Conservation (phyloP, 257 asterid genomes). For the Petunia axillaris region DNA sequence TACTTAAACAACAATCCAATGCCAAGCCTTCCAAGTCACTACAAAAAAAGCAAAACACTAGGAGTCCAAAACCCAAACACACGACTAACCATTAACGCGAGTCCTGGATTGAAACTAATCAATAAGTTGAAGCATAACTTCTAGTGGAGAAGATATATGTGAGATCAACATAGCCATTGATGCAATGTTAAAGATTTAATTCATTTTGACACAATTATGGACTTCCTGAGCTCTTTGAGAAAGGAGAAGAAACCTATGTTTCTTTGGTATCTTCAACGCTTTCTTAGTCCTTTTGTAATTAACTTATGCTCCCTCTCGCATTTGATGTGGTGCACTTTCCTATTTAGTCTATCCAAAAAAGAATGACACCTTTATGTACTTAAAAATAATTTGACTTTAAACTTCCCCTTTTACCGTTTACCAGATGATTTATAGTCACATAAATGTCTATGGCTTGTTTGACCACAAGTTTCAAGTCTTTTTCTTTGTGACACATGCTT, state of each 20-base stretch:
- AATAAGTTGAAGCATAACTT: background rate
- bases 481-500: no score
- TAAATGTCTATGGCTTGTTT: no score
- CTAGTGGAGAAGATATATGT: background rate
- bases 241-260: background rate
- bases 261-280: background rate
- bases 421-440: no score
- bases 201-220: background rate
- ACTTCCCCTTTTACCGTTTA: no score
- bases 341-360: no score
- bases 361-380: no score
- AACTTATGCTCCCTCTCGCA: background rate
- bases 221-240: conserved; percentile 22
- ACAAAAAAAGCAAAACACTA: background rate
- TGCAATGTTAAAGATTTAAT: background rate
- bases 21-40: background rate
- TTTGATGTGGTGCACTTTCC: no score
- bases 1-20: no score
- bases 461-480: no score
- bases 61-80: background rate
- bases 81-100: background rate
- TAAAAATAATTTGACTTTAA: no score
- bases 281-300: background rate
- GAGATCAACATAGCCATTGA: background rate
- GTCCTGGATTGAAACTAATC: background rate